Evolutionary conservation across 2,329 filamentous ascomycete genomes (phyloP).

Genomic region (Trichoderma aggressivum): DNA sequence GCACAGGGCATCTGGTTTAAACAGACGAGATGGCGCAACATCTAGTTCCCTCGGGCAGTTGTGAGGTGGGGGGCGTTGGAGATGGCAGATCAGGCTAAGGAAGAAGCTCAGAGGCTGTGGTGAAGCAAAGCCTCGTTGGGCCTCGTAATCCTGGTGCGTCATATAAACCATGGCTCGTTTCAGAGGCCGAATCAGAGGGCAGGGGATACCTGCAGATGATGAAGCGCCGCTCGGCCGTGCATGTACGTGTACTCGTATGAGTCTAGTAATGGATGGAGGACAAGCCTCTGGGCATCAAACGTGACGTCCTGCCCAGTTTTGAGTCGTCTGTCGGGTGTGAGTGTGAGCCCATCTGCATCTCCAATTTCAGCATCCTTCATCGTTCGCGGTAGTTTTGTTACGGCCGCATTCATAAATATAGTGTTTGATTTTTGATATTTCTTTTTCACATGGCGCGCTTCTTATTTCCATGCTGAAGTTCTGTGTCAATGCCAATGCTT

Average conservation of each 20-base stretch:
- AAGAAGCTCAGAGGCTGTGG: not conserved
- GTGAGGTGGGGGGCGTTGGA: not conserved
- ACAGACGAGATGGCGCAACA: not conserved
- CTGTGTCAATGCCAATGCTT: not conserved
- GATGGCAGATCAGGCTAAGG: not conserved
- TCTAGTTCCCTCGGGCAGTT: not conserved
- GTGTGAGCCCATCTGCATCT: not conserved
- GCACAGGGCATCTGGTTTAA: not conserved
- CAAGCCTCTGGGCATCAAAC: not conserved
- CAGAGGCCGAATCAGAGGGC: not conserved
- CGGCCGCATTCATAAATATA: not conserved
- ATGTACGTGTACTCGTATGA: not conserved
- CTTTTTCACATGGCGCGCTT: not conserved
- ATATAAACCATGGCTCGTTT: not conserved
- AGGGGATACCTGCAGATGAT: not conserved
- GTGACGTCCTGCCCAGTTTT: conserved; percentile 1
- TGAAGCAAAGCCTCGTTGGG: not conserved
- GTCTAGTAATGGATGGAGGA: not conserved
- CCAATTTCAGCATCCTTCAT: not conserved
- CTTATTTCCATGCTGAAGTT: not conserved
- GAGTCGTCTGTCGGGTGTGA: not conserved
- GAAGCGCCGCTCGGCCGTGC: not conserved
- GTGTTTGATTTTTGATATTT: not conserved
- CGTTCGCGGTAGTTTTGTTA: not conserved
- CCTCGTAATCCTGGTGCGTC: conserved; percentile 7